Evolutionary conservation across 1,139 yeast genomes (phyloP).

Genomic region (Diutina rugosa): DNA sequence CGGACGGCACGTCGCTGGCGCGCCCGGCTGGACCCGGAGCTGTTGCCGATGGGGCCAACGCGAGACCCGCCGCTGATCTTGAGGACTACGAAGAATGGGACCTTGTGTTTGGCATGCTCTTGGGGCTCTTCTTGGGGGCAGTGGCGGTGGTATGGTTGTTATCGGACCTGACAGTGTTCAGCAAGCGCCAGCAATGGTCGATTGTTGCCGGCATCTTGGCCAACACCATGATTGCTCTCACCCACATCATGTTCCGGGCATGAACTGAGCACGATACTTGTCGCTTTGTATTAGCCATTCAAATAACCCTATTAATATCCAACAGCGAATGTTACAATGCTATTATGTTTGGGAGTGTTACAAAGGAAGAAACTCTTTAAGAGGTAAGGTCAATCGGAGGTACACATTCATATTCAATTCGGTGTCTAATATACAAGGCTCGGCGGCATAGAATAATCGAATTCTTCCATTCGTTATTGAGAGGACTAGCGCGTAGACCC

Average conservation of each 20-base stretch:
- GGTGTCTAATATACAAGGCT: too few relatives aligned
- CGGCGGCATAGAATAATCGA: too few relatives aligned
- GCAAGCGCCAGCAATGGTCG: conserved; percentile 47
- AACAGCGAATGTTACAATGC: too few relatives aligned
- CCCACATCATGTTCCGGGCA: not conserved
- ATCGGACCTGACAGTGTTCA: conserved; percentile 44
- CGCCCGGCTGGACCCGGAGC: conserved; percentile 3
- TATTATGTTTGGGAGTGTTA: too few relatives aligned
- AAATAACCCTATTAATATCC: too few relatives aligned
- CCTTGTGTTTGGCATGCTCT: conserved; percentile 44
- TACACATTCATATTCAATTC: too few relatives aligned
- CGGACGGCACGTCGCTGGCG: conserved; percentile 1
- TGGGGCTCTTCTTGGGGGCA: conserved; percentile 56
- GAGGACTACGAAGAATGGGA: conserved; percentile 41
- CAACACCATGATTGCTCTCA: conserved; percentile 44
- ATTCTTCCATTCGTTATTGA: too few relatives aligned
- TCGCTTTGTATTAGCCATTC: too few relatives aligned
- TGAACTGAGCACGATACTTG: too few relatives aligned
- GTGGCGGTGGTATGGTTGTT: conserved; percentile 42
- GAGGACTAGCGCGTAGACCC: too few relatives aligned
- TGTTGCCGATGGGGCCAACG: conserved; percentile 9
- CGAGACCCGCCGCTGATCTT: conserved; percentile 11
- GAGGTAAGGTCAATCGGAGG: too few relatives aligned
- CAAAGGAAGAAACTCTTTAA: too few relatives aligned
- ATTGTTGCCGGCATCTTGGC: conserved; percentile 47